Percentiles rank a stretch among this genome's conserved stretches.
phyloP scores from a whole-genome alignment of 2,329 filamentous ascomycete species.

The Talaromyces sp. region DNA sequence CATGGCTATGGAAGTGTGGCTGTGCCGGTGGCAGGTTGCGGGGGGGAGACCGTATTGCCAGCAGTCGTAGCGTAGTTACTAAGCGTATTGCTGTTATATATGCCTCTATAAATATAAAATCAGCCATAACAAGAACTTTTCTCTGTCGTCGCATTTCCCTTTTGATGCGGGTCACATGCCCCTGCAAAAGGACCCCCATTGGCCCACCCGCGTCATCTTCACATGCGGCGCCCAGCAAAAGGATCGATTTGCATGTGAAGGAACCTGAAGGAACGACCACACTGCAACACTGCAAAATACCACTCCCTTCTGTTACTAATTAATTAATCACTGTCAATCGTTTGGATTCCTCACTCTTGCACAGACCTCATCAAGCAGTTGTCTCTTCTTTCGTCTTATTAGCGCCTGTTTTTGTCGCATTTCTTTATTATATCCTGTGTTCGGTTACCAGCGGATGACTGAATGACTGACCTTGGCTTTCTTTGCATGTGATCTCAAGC shows the following conservation, averaged over 20 bases:
- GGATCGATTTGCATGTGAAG: constrained; percentile 4
- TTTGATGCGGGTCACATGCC: background rate
- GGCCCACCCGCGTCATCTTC: background rate
- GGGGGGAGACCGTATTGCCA: constrained; percentile 72
- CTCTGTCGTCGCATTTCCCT: background rate
- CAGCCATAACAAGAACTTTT: background rate
- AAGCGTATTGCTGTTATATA: background rate
- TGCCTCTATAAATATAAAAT: background rate
- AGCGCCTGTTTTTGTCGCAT: background rate
- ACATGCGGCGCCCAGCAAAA: background rate
- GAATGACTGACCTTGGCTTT: background rate
- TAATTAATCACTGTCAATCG: too few species aligned
- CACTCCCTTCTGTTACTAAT: too few species aligned
- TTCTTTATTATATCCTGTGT: background rate
- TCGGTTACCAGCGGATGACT: background rate
- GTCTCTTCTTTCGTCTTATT: background rate
- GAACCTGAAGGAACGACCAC: background rate
- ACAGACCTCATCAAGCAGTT: background rate
- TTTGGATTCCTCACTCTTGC: background rate
- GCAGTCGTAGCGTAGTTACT: constrained; percentile 28
- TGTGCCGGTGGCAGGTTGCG: constrained; percentile 81
- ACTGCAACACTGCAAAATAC: background rate
- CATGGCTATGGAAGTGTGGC: constrained; percentile 71
- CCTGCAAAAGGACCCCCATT: background rate
- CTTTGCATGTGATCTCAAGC: background rate